Conservation (phyloP, 2,329 filamentous ascomycete species). For the Canariomyces notabilis region DNA sequence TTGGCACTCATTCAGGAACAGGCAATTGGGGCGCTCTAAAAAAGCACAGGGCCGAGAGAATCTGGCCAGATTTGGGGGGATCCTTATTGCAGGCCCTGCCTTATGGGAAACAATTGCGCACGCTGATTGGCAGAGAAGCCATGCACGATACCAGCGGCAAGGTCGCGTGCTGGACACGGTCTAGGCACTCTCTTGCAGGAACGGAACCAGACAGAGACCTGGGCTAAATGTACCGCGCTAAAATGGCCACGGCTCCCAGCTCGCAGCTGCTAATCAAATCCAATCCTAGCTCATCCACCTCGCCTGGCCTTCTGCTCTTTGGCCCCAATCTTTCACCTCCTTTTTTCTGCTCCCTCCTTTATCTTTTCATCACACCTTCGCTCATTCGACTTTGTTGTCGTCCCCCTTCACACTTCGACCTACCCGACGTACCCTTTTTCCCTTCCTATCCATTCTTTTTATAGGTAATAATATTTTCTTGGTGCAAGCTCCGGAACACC, state of each 20-base stretch:
- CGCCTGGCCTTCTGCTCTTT: constrained; percentile 15
- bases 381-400: constrained; percentile 20
- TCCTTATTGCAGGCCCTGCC: constrained; percentile 1
- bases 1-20: neutral
- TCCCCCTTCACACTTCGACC: constrained; percentile 12
- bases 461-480: constrained; percentile 21
- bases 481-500: constrained; percentile 3
- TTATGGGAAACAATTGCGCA: neutral
- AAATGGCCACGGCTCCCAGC: constrained; percentile 11
- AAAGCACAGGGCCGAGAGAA: constrained; percentile 4
- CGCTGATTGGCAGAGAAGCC: constrained; percentile 4
- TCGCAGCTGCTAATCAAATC: constrained; percentile 21
- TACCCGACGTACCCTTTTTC: constrained; percentile 14
- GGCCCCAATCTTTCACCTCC: constrained; percentile 20
- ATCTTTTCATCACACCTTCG: constrained; percentile 18
- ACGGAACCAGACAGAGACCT: constrained; percentile 14
- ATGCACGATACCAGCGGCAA: constrained; percentile 7
- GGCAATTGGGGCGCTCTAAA: neutral
- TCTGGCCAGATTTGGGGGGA: constrained; percentile 2
- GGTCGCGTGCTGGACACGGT: constrained; percentile 1
- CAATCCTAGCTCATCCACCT: constrained; percentile 19
- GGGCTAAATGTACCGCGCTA: constrained; percentile 10
- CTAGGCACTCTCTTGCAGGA: constrained; percentile 8
- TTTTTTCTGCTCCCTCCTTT: constrained; percentile 25
- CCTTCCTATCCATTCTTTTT: constrained; percentile 20